Evolutionary conservation across 345 rosid species (phyloP).

Genomic region (Pugionium dolabratum): DNA sequence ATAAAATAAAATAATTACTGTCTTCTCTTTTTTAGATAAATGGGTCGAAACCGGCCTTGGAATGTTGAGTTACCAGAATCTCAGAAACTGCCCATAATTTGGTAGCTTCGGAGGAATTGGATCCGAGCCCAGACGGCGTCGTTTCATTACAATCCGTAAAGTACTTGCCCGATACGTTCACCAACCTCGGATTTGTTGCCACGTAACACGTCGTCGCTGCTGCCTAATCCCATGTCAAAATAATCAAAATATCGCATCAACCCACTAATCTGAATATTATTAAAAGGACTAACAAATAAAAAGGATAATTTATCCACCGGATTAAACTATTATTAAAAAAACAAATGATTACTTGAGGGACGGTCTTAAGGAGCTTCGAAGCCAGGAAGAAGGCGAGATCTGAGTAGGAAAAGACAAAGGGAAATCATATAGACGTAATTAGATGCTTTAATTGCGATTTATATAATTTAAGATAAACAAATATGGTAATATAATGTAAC

Average conservation of each 20-base stretch:
- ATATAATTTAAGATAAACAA: constrained; percentile 6
- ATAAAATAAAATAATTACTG: constrained; percentile 9
- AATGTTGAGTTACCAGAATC: constrained; percentile 64
- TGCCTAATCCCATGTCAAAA: constrained; percentile 52
- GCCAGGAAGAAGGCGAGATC: constrained; percentile 82
- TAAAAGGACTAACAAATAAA: background rate
- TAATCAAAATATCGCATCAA: constrained; percentile 17
- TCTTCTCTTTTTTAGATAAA: constrained; percentile 12
- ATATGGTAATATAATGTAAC: background rate
- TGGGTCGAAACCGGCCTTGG: constrained; percentile 51
- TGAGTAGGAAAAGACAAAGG: constrained; percentile 41
- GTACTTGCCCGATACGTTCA: constrained; percentile 67
- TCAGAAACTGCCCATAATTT: constrained; percentile 85
- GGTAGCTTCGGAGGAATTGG: constrained; percentile 67
- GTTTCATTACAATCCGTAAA: constrained; percentile 92
- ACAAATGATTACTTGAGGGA: constrained; percentile 66
- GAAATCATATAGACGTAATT: constrained; percentile 19
- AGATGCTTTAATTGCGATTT: constrained; percentile 11
- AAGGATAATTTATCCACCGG: constrained; percentile 21
- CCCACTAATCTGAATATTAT: background rate
- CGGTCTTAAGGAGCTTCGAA: constrained; percentile 81
- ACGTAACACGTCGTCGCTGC: constrained; percentile 96
- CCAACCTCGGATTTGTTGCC: constrained; percentile 64
- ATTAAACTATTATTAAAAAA: constrained; percentile 14
- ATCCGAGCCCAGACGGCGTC: constrained; percentile 65